A percentile compares a stretch with the other conserved stretches of the same genome.
These are phyloP conservation scores for Kwoniella pini DNA, from an alignment of 768 basidiomycete species.

Conservation along the genomic window DNA sequence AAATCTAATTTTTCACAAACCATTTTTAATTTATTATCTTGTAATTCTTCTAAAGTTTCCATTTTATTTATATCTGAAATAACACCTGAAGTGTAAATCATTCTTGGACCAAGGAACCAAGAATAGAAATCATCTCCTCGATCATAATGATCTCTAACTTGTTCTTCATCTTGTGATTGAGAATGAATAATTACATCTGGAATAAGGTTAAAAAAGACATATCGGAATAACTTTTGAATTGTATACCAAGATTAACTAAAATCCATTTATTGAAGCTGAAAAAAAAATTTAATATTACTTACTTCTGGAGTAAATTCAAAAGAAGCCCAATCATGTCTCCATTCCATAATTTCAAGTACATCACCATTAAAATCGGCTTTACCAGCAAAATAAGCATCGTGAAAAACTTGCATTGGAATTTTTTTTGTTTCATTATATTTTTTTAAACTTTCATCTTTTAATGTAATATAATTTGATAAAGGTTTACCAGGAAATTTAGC, in stretches of 20 bases:
- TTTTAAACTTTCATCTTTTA: constrained; percentile 81
- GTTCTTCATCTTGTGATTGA: constrained; percentile 87
- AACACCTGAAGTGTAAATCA: constrained; percentile 94
- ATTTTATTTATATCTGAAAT: constrained; percentile 68
- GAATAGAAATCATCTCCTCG: constrained; percentile 95
- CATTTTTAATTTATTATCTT: constrained; percentile 95
- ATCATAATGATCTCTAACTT: constrained; percentile 95
- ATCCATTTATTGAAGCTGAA: background rate
- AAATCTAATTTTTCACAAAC: constrained; percentile 94
- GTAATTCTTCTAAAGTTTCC: constrained; percentile 87
- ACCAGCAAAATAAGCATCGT: constrained; percentile 95
- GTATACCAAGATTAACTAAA: too few species aligned
- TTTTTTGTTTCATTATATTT: constrained; percentile 71
- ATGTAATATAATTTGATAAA: constrained; percentile 85
- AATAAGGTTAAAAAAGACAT: constrained; percentile 79
- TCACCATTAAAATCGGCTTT: constrained; percentile 99
- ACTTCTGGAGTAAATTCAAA: constrained; percentile 81
- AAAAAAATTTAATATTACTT: constrained; percentile 2
- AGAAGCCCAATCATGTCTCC: constrained; percentile 91
- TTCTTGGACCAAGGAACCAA: constrained; percentile 62
- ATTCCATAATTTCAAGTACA: constrained; percentile 87
- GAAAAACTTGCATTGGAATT: constrained; percentile 96
- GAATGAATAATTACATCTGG: constrained; percentile 95
- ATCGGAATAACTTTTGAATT: constrained; percentile 74
- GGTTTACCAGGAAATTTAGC: constrained; percentile 78